Evolutionary conservation across 2,329 filamentous ascomycete species (phyloP), one percentile per base, ranked within the genome.

Genomic region (Ceratocystiopsis brevicomis): DNA sequence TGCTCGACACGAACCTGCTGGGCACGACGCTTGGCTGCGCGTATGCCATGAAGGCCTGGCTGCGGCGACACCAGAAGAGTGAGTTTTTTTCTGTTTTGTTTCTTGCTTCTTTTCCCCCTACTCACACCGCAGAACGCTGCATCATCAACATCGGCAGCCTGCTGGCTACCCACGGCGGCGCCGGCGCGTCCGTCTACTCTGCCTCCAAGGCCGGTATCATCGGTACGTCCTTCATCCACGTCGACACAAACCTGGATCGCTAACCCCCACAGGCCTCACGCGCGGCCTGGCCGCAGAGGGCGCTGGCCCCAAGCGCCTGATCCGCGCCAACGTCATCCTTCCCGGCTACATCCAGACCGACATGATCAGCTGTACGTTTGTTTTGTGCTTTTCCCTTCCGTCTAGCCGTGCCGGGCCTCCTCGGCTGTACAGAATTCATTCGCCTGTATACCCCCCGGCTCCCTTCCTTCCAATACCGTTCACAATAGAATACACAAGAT

Each of bases 121-220:
- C 18, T 42, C 37, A 14, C 44, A 40, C 33, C 18, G 14, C 32
- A 38, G 49, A 51, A 45, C 43, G 45, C 9, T 82, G 75, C 53
- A 86, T 93, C 48, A 77, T 93, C 57, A 93, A 93, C 54, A 64
- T 94, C 18, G 77, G 81, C 1, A 88, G 81, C 40, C 62, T 92
- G 30, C 68, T 93, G 39, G 85, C 76, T 0, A 55, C 68, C 1
- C 77, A 78, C 45, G 79, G 76, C 1, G 81, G 78, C 1, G 65
- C 65, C 2, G 86, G 86, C 10, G 50, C 80, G 5, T 70, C 78
- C 2, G 73, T 75, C 0, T 92, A 90, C 55, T 77, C 81, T 5
- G 81, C 84, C 3, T 78, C 78, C 38, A 93, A 93, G 57, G 83
- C 85, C 6, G 85, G 83, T 3, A 61, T 93, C 1, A 58, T 90